Evolutionary conservation across 306 rosid species (phyloP).

Genomic region (Glycyrrhiza uralensis): DNA sequence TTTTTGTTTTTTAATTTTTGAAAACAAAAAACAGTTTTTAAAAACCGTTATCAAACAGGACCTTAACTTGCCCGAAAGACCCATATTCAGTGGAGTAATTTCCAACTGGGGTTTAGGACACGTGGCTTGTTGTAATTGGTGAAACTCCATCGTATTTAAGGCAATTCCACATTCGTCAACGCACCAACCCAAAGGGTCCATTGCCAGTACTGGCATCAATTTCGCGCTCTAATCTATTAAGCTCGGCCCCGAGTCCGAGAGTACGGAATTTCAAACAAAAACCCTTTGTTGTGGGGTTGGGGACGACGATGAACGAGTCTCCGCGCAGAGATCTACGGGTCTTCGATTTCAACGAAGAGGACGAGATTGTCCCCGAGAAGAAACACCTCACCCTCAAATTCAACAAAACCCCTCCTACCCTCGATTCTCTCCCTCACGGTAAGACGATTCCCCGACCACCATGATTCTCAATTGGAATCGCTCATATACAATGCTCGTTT

Average conservation of each 20-base stretch:
- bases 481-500: neutral
- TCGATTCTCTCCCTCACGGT: slow-evolving; percentile 47
- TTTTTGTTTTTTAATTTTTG: too few relatives aligned
- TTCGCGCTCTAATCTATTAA: slow-evolving; percentile 34
- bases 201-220: slow-evolving; percentile 10
- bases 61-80: too few relatives aligned
- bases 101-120: neutral
- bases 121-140: slow-evolving; percentile 6
- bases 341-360: slow-evolving; percentile 64
- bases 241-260: slow-evolving; percentile 13
- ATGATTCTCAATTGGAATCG: neutral
- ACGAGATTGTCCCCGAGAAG: slow-evolving; percentile 34
- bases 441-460: slow-evolving; percentile 8
- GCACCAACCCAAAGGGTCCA: neutral
- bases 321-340: slow-evolving; percentile 47
- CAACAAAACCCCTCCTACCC: slow-evolving; percentile 1
- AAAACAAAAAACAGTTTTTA: too few relatives aligned
- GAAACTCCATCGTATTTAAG: neutral
- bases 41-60: too few relatives aligned
- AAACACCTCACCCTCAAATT: slow-evolving; percentile 16
- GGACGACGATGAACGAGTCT: slow-evolving; percentile 52
- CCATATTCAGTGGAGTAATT: too few relatives aligned
- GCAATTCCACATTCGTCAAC: slow-evolving; percentile 1
- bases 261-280: slow-evolving; percentile 13
- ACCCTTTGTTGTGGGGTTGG: slow-evolving; percentile 18